Base-by-base conservation (phyloP, 371 early-diverging fungal species). In the Mucor irregularis region DNA sequence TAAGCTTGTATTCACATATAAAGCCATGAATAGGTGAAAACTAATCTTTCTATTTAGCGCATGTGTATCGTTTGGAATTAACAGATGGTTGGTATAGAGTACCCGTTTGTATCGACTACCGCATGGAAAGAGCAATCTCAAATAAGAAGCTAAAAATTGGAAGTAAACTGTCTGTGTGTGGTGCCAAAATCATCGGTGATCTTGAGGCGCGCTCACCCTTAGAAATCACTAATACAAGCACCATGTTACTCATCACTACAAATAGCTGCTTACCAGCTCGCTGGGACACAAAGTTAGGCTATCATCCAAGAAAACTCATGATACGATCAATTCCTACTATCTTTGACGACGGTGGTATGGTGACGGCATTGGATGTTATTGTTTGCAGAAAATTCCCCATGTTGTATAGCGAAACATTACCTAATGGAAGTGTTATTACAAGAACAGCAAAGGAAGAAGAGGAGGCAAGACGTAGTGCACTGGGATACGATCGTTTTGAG, bases 11-110 rank as follows among this genome's bases (percentile, higher is more conserved):
- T 22, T 4, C 21, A 24, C 7, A 21, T 46, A 14, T 22, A 21
- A 8, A 14, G 17, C 4, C 22, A 21, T 5, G 6, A 1, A n/a
- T 37, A 6, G 6, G 16, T 48, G 16, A 47, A 7, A 26, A 8
- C 25, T 13, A 48, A 38, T 24, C 4, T 13, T 7, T 31, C 16
- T 38, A 25, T 35, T 33, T 38, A 66, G 55, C 57, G 28, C 57
- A 45, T 5, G 61, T 53, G 19, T 68, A 53, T 51, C 53, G 43
- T 10, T 49, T 87, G 5, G 65, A 80, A 25, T 59, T 93, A 51
- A 86, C 92, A 2, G 93, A 93, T 70, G 90, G 91, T 1, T 93
- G 93, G 93, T 91, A 93, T 55, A 48, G 67, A 25, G 74, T 91
- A 6, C 63, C 66, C 1, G 86, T 89, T 2, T 35, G 51, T 5